Conservation (phyloP, 306 rosid genomes). For the Gastrolobium villosum region DNA sequence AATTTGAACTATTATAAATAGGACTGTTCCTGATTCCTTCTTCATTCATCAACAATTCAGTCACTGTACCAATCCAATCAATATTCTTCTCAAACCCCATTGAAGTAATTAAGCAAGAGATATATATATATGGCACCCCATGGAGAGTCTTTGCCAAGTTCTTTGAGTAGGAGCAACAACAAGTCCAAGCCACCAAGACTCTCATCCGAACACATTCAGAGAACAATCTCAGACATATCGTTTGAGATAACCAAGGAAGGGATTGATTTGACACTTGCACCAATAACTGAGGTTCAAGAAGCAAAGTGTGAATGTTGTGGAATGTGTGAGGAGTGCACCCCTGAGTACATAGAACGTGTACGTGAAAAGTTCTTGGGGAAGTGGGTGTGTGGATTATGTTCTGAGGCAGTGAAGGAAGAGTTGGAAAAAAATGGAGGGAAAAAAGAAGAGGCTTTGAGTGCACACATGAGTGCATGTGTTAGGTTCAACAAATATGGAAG, state of each 20-base stretch:
- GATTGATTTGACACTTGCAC: constrained; percentile 54
- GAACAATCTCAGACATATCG: constrained; percentile 88
- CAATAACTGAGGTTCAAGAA: constrained; percentile 77
- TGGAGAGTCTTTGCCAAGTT: constrained; percentile 59
- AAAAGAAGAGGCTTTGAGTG: constrained; percentile 72
- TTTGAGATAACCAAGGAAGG: constrained; percentile 67
- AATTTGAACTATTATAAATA: constrained; percentile 61
- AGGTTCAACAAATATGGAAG: constrained; percentile 86
- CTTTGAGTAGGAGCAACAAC: constrained; percentile 51
- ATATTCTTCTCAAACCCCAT: neutral
- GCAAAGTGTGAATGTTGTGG: constrained; percentile 98
- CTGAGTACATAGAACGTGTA: constrained; percentile 74
- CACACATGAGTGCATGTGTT: constrained; percentile 85
- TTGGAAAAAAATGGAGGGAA: constrained; percentile 79
- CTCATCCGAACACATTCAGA: constrained; percentile 59
- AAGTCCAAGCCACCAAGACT: constrained; percentile 63
- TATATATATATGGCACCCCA: constrained; percentile 80
- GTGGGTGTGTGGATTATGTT: constrained; percentile 87
- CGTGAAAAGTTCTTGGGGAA: constrained; percentile 76
- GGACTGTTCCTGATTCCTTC: neutral
- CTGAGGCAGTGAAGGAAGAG: constrained; percentile 96
- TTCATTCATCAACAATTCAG: constrained; percentile 36
- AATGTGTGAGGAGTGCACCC: constrained; percentile 92
- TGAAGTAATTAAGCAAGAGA: neutral
- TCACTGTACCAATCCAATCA: neutral